Base-by-base conservation (phyloP, 192 early-diverging fungal species). In the Tieghemiomyces parasiticus region DNA sequence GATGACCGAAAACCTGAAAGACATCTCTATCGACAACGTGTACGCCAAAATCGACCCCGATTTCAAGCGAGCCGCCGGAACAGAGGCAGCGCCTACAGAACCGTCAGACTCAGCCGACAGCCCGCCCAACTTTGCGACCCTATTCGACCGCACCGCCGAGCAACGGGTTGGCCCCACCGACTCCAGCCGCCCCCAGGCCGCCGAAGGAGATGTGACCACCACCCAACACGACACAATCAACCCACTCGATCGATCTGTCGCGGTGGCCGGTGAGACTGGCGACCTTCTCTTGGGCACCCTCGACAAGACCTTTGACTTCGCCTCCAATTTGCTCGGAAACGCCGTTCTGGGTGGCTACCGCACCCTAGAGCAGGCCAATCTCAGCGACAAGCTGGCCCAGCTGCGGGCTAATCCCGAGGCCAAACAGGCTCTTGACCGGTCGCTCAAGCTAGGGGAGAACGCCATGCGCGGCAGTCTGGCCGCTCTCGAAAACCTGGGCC, bases 21-120 rank as follows among this genome's bases (percentile, higher is more conserved):
- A 38, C 19, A 20, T 58, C 33, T 38, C 34, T 6, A n/a, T 58
- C 3, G 33, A 58, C n/a, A 34, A 58, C 10, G 24, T 58, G 0
- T 58, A 58, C 6, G 55, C 55, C 16, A 58, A 58, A 58, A 14
- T 58, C 0, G 55, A 58, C 55, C 55, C 55, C 30, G 55, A 58
- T 25, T 58, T 31, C 35, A 38, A 58, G 35, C n/a, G 12, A 2
- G 3, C 13, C 22, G 45, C 45, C 19, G 45, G 22, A 2, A 46
- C n/a, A n/a, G n/a, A n/a, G n/a, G n/a, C n/a, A n/a, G n/a, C 1
- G 2, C 25, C 46, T 24, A 47, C 46, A 47, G 25, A 32, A 20
- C 8, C 28, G 9, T 4, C 24, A 1, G 32, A 29, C 24, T 10
- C 52, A 12, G 20, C 33, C 8, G 35, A 3, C 22, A 8, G 13